These are phyloP conservation scores for Termitomyces sp. DNA, from an alignment of 768 basidiomycete species.

Conservation along the genomic window DNA sequence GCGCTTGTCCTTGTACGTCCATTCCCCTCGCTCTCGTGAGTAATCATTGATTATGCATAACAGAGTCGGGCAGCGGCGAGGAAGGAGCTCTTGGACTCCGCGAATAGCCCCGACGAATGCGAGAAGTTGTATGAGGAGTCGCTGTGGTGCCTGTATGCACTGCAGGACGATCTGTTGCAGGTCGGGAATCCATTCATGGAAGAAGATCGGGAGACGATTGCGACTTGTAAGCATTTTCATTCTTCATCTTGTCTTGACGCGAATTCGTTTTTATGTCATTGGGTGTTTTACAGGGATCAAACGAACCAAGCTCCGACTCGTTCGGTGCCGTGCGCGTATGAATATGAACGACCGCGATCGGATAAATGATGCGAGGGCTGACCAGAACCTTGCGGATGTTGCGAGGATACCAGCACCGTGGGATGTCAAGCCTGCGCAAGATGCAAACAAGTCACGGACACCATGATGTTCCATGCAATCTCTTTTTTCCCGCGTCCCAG, in stretches of 20 bases:
- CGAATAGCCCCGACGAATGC: constrained; percentile 72
- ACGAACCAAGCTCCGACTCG: constrained; percentile 77
- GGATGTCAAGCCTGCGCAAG: constrained; percentile 43
- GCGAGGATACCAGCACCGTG: constrained; percentile 68
- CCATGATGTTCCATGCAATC: constrained; percentile 2
- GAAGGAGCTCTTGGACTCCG: constrained; percentile 83
- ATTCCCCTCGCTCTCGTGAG: background rate
- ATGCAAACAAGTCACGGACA: constrained; percentile 8
- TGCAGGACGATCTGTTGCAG: constrained; percentile 85
- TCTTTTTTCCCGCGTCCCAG: background rate
- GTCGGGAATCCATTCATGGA: constrained; percentile 81
- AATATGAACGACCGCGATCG: constrained; percentile 70
- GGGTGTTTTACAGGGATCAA: constrained; percentile 60
- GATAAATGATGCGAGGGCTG: constrained; percentile 69
- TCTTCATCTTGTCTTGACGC: background rate
- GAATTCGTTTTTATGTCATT: background rate
- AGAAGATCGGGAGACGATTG: constrained; percentile 75
- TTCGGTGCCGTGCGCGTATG: constrained; percentile 74
- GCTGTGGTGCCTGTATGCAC: constrained; percentile 87
- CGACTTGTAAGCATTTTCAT: constrained; percentile 52
- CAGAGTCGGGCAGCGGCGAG: constrained; percentile 92
- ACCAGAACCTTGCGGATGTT: constrained; percentile 75
- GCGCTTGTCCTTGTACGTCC: constrained; percentile 55
- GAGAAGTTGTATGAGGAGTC: constrained; percentile 95
- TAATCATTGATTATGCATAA: background rate